Evolutionary conservation across 2,329 filamentous ascomycete genomes (phyloP).

Genomic region (Cytospora chrysosperma): DNA sequence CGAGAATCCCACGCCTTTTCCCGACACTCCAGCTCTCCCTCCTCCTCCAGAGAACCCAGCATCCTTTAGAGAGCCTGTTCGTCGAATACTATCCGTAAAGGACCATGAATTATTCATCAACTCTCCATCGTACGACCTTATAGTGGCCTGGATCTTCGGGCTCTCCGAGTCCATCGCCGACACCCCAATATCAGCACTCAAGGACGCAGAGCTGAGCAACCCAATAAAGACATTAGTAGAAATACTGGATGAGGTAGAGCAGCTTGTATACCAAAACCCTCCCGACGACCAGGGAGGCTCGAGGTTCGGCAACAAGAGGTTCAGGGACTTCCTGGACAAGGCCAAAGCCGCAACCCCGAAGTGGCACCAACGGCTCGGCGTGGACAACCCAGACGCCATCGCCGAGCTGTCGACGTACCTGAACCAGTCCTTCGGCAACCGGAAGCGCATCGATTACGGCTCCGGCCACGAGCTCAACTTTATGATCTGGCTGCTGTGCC

Average conservation of each 20-base stretch:
- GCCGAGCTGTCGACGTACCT: conserved; percentile 79
- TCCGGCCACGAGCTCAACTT: conserved; percentile 98
- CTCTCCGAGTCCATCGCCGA: conserved; percentile 80
- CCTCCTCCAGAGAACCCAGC: conserved; percentile 60
- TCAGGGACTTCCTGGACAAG: conserved; percentile 76
- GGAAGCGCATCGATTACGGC: conserved; percentile 88
- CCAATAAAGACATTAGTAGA: conserved; percentile 62
- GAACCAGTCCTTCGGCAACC: conserved; percentile 80
- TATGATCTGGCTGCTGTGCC: conserved; percentile 91
- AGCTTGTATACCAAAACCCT: conserved; percentile 67
- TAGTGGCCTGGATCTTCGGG: conserved; percentile 82
- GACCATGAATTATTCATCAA: conserved; percentile 81
- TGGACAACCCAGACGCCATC: conserved; percentile 53
- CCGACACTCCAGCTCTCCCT: conserved; percentile 72
- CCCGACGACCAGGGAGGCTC: conserved; percentile 85
- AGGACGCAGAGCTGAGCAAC: conserved; percentile 55
- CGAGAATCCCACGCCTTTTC: conserved; percentile 62
- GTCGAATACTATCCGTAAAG: conserved; percentile 75
- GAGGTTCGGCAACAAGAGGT: conserved; percentile 91
- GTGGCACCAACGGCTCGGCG: conserved; percentile 65
- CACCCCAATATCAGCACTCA: conserved; percentile 62
- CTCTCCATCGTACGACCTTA: conserved; percentile 72
- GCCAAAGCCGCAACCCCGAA: conserved; percentile 52
- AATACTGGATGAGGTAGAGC: conserved; percentile 69
- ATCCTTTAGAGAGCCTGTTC: conserved; percentile 64